phyloP scores from a whole-genome alignment of 1,284 basidiomycete genomes.

The Fomitopsis betulina region DNA sequence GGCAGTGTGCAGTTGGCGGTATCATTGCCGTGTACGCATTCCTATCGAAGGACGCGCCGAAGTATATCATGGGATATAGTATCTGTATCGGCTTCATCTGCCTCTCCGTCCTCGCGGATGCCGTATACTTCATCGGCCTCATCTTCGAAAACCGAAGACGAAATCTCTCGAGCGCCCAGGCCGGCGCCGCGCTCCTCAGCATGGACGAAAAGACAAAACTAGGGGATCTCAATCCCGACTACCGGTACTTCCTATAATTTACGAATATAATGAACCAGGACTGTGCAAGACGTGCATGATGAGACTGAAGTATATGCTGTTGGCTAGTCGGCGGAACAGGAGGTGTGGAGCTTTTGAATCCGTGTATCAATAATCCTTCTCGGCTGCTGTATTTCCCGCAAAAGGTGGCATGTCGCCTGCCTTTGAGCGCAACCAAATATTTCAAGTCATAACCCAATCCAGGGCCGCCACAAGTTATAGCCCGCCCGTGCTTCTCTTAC shows the following conservation, averaged over 20 bases:
- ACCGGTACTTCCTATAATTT: slow-evolving; percentile 18
- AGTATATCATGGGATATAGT: slow-evolving; percentile 26
- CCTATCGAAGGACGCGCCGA: slow-evolving; percentile 26
- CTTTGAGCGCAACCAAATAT: too few species aligned
- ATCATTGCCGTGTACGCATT: slow-evolving; percentile 29
- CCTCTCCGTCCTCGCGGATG: slow-evolving; percentile 20
- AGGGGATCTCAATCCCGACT: slow-evolving; percentile 25
- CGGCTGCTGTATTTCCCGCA: too few species aligned
- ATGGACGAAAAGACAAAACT: slow-evolving; percentile 26
- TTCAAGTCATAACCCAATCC: too few species aligned
- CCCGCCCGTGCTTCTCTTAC: too few species aligned
- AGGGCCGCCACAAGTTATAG: too few species aligned
- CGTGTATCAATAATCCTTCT: too few species aligned
- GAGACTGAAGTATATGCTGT: background rate
- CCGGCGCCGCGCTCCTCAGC: slow-evolving; percentile 13
- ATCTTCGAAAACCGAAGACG: slow-evolving; percentile 22
- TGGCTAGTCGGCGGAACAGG: background rate
- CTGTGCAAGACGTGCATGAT: too few species aligned
- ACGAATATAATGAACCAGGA: background rate
- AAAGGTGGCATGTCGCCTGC: too few species aligned
- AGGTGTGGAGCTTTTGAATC: too few species aligned
- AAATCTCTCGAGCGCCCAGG: slow-evolving; percentile 14
- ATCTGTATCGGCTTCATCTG: slow-evolving; percentile 26
- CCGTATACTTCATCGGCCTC: slow-evolving; percentile 23
- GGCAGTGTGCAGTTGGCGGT: slow-evolving; percentile 19